Conservation (phyloP, 2,329 filamentous ascomycete genomes). For the Colletotrichum nymphaeae region DNA sequence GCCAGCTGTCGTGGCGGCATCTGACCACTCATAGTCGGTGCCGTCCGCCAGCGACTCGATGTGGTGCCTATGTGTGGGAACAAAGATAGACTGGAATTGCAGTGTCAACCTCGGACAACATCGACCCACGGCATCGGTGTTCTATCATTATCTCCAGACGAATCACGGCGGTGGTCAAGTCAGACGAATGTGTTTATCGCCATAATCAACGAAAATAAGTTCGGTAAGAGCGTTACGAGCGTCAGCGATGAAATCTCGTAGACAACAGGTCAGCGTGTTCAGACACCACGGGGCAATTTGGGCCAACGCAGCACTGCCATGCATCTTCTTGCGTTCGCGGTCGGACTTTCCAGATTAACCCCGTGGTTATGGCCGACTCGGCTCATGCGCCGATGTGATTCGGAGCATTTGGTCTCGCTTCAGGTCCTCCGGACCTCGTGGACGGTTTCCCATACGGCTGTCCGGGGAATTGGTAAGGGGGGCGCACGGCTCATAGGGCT, state of each 20-base stretch:
- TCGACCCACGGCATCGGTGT: background rate
- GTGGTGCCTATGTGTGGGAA: background rate
- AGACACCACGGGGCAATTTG: background rate
- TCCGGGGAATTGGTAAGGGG: constrained; percentile 15
- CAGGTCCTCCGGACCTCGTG: constrained; percentile 5
- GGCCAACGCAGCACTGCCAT: background rate
- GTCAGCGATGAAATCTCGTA: background rate
- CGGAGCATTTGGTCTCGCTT: constrained; percentile 3
- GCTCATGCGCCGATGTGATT: constrained; percentile 7
- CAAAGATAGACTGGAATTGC: background rate
- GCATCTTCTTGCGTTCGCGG: background rate
- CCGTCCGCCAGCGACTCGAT: background rate
- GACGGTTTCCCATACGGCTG: background rate
- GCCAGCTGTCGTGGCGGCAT: background rate
- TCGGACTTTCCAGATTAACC: constrained; percentile 14
- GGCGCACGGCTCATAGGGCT: constrained; percentile 26
- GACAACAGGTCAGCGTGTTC: background rate
- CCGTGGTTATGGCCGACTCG: constrained; percentile 18
- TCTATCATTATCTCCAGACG: background rate
- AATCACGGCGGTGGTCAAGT: background rate
- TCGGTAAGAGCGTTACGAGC: background rate
- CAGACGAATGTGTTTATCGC: background rate
- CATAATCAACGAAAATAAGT: background rate
- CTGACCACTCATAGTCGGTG: background rate
- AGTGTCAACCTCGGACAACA: background rate